Evolutionary conservation across 805 yeast species (phyloP), one percentile per base, ranked within the genome.

Genomic region (Myxozyma sirexii): DNA sequence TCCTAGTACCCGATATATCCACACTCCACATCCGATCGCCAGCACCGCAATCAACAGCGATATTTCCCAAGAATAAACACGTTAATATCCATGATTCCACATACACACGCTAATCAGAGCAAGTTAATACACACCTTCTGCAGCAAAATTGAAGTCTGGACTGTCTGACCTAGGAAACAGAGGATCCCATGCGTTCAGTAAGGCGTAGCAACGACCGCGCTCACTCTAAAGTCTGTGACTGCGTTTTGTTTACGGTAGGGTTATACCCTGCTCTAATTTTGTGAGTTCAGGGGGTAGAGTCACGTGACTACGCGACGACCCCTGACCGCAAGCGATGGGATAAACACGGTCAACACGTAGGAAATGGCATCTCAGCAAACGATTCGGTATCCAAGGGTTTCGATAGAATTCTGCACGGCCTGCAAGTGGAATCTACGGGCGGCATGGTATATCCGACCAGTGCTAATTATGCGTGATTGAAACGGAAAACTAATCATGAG

Each of bases 401-500:
- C 83, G 3, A 89, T 90, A 43, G 79, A 82, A 65, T 90, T 86
- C 74, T 90, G 97, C 70, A 86, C 87, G 39, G 83, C 81, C 69
- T 90, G 97, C 77, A 87, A 87, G 68, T 90, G 97, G 97, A 87
- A 88, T 67, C 80, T 89, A 48, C 76, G 97, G 12, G 96, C 97
- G 1, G 80, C 89, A 0, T 91, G 97, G 97, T 89, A 89, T n/a
- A n/a, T n/a, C n/a, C n/a, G n/a, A n/a, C 10, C 33, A 7, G 33
- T 29, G 6, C 33, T 29, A 10, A 33, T 26, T 19, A 13, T 12
- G 1, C 29, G 24, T 21, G 33, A 24, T 27, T 8, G 12, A 46
- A n/a, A n/a, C n/a, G n/a, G n/a, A n/a, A n/a, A n/a, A n/a, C n/a
- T n/a, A n/a, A n/a, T n/a, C n/a, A n/a, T n/a, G n/a, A n/a, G n/a